These are phyloP conservation scores for Stenogyne calaminthoides DNA, from an alignment of 305 asterid genomes.

Conservation along the genomic window DNA sequence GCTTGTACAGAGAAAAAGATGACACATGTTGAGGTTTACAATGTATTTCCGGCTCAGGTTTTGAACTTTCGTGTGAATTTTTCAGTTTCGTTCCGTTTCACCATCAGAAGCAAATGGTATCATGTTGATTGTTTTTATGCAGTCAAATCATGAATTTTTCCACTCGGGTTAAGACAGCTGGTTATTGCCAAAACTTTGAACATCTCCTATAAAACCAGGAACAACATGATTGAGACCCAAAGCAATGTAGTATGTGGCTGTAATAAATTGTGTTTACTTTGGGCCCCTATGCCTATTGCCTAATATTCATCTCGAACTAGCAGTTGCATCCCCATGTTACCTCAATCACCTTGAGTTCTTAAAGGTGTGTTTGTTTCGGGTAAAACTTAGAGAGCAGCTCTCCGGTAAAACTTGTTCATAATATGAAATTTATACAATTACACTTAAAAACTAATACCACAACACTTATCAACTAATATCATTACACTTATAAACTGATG, in stretches of 20 bases:
- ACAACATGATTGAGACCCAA: not conserved
- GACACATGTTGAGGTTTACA: slow-evolving; percentile 53
- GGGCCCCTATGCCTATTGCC: not conserved
- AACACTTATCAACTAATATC: no score
- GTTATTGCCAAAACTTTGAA: not conserved
- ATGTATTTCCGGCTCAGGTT: slow-evolving; percentile 51
- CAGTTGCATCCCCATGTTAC: not conserved
- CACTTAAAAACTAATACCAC: no score
- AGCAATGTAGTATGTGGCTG: not conserved
- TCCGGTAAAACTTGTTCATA: no score
- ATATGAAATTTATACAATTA: no score
- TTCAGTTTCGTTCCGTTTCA: slow-evolving; percentile 4
- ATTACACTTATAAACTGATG: no score
- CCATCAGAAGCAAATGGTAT: slow-evolving; percentile 12
- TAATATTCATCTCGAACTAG: not conserved
- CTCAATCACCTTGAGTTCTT: not conserved
- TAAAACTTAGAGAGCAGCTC: not conserved
- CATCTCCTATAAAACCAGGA: not conserved
- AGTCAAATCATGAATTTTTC: slow-evolving; percentile 16
- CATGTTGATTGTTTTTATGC: slow-evolving; percentile 18
- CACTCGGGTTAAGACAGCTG: not conserved
- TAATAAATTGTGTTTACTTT: not conserved
- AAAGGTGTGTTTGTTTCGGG: not conserved
- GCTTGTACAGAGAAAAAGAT: slow-evolving; percentile 47
- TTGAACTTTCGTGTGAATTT: slow-evolving; percentile 22